phyloP scores from a whole-genome alignment of 768 basidiomycete genomes.

The Boletus vermiculosoides region DNA sequence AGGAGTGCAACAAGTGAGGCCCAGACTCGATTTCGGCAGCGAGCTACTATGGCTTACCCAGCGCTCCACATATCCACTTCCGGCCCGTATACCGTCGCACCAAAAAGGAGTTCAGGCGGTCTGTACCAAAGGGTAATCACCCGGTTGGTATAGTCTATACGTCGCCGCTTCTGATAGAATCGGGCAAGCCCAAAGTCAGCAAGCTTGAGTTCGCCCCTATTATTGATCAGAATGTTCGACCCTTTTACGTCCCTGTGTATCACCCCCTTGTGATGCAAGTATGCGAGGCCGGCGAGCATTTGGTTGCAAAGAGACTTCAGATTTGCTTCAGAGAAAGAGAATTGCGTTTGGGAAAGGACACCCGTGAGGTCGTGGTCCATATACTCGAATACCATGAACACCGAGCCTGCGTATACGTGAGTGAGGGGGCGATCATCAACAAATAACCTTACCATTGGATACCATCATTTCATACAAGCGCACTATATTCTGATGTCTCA shows the following conservation, averaged over 20 bases:
- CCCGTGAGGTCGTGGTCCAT: conserved; percentile 99
- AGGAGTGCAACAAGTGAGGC: background rate
- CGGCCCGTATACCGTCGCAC: conserved; percentile 93
- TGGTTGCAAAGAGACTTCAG: conserved; percentile 95
- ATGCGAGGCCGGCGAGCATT: conserved; percentile 92
- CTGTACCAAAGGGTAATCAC: conserved; percentile 99
- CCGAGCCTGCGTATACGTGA: conserved; percentile 60
- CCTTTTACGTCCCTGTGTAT: conserved; percentile 99
- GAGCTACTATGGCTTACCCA: conserved; percentile 52
- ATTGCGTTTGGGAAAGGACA: conserved; percentile 86
- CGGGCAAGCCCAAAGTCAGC: conserved; percentile 97
- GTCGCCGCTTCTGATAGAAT: conserved; percentile 89
- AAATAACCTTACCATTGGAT: conserved; percentile 68
- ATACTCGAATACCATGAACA: conserved; percentile 99
- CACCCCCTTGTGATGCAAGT: conserved; percentile 93
- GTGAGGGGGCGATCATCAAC: background rate
- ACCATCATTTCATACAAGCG: conserved; percentile 98
- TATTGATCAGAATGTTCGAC: conserved; percentile 94
- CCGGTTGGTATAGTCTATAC: conserved; percentile 96
- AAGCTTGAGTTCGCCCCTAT: conserved; percentile 89
- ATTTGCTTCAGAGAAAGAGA: conserved; percentile 81
- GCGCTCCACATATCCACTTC: conserved; percentile 99
- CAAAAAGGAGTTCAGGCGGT: conserved; percentile 91
- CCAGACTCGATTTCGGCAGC: background rate
- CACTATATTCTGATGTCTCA: conserved; percentile 89